Evolutionary conservation across 257 asterid genomes (phyloP).

Genomic region (Petrea volubilis): DNA sequence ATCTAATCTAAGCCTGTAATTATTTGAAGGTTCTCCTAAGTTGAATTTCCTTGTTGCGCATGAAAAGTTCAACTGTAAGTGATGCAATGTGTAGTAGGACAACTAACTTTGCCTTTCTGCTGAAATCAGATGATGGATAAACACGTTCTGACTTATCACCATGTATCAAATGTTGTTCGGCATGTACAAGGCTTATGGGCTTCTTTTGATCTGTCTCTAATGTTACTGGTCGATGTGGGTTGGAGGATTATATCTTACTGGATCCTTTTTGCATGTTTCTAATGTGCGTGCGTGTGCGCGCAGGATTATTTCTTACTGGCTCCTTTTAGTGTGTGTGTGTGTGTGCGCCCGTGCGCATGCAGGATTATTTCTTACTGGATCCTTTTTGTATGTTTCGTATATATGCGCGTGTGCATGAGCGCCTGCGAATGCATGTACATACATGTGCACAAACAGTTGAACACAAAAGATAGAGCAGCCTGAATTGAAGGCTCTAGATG

Average conservation of each 20-base stretch:
- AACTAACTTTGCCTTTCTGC: neutral
- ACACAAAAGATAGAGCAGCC: too few species aligned
- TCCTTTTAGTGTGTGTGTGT: too few species aligned
- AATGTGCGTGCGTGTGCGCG: neutral
- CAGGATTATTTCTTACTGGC: too few species aligned
- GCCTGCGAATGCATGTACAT: too few species aligned
- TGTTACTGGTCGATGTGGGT: too few species aligned
- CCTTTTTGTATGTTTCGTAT: too few species aligned
- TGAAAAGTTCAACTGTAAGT: constrained; percentile 15
- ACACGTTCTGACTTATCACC: neutral
- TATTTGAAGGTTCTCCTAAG: constrained; percentile 5
- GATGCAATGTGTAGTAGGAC: constrained; percentile 6
- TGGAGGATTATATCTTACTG: neutral
- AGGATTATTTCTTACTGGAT: too few species aligned
- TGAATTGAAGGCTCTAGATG: too few species aligned
- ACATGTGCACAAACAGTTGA: too few species aligned
- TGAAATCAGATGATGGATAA: constrained; percentile 1
- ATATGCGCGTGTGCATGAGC: too few species aligned
- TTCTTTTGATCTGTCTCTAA: neutral
- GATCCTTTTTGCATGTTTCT: too few species aligned
- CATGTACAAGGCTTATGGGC: neutral
- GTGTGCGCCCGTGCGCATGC: too few species aligned
- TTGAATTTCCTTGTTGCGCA: neutral
- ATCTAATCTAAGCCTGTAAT: constrained; percentile 24
- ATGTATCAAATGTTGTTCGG: neutral